Evolutionary conservation across 2,329 filamentous ascomycete species (phyloP).

Genomic region (Monilinia laxa): DNA sequence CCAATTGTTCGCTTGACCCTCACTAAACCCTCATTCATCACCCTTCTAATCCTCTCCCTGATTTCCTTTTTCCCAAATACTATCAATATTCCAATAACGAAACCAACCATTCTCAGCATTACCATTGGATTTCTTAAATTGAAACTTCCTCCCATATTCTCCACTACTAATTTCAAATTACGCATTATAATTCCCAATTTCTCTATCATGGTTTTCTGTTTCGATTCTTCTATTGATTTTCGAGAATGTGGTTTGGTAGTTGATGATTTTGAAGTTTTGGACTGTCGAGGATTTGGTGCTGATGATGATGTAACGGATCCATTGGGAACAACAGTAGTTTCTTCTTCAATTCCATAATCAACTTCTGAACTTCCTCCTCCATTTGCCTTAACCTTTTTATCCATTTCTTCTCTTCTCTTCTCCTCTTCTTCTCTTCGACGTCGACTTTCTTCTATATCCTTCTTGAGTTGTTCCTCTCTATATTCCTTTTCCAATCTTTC

Average conservation of each 20-base stretch:
- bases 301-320: conserved; percentile 7
- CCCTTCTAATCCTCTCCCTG: conserved; percentile 68
- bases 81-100: conserved; percentile 74
- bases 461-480: conserved; percentile 57
- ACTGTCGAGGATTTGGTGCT: conserved; percentile 31
- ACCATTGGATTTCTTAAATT: conserved; percentile 55
- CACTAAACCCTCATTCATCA: conserved; percentile 68
- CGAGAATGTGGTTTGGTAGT: conserved; percentile 28
- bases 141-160: conserved; percentile 51
- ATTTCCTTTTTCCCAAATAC: conserved; percentile 74
- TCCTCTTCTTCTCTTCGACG: conserved; percentile 60
- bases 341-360: conserved; percentile 65
- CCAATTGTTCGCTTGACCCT: conserved; percentile 58
- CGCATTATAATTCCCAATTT: conserved; percentile 48
- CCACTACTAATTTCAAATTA: conserved; percentile 53
- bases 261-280: conserved; percentile 40
- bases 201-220: conserved; percentile 26
- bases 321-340: background rate
- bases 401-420: conserved; percentile 46
- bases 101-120: conserved; percentile 66
- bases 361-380: conserved; percentile 56
- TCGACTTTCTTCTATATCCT: conserved; percentile 57
- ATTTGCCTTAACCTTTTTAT: conserved; percentile 54
- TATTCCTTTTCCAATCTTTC: conserved; percentile 58
- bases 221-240: conserved; percentile 10